These are phyloP conservation scores for Emmonsiellopsis sp. DNA, from an alignment of 2,329 filamentous ascomycete genomes.

Conservation along the genomic window DNA sequence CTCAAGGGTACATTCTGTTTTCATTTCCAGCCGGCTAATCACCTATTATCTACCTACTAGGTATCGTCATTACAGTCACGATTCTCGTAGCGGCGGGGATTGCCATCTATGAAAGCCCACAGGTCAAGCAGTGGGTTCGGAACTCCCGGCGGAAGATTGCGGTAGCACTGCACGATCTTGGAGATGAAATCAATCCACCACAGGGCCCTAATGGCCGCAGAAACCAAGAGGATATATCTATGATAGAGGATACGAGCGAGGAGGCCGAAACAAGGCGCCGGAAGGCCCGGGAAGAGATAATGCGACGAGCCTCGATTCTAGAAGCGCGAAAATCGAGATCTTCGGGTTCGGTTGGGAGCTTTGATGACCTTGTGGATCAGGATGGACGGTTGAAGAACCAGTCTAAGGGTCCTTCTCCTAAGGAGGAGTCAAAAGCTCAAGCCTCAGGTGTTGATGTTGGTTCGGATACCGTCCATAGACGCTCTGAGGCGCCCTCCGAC, in stretches of 20 bases:
- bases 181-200: constrained; percentile 48
- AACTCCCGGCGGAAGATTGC: constrained; percentile 53
- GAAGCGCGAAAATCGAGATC: constrained; percentile 25
- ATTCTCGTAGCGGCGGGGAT: constrained; percentile 54
- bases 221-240: constrained; percentile 34
- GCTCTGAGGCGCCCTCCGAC: constrained; percentile 5
- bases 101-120: constrained; percentile 54
- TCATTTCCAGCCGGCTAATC: neutral
- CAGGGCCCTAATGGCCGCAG: constrained; percentile 19
- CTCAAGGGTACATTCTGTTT: neutral
- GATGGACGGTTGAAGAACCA: constrained; percentile 25
- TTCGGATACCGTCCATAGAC: constrained; percentile 19
- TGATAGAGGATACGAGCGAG: constrained; percentile 35
- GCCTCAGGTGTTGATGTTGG: constrained; percentile 30
- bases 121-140: constrained; percentile 54
- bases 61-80: constrained; percentile 53
- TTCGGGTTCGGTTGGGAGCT: constrained; percentile 20
- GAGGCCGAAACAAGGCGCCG: constrained; percentile 36
- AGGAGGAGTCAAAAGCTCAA: constrained; percentile 15
- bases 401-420: neutral
- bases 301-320: constrained; percentile 31
- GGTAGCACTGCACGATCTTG: constrained; percentile 48
- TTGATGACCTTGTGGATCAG: constrained; percentile 37
- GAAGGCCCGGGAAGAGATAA: constrained; percentile 36
- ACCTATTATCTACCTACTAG: constrained; percentile 31